Base-by-base conservation (phyloP, 1,139 yeast species). In the Candida sp. region DNA sequence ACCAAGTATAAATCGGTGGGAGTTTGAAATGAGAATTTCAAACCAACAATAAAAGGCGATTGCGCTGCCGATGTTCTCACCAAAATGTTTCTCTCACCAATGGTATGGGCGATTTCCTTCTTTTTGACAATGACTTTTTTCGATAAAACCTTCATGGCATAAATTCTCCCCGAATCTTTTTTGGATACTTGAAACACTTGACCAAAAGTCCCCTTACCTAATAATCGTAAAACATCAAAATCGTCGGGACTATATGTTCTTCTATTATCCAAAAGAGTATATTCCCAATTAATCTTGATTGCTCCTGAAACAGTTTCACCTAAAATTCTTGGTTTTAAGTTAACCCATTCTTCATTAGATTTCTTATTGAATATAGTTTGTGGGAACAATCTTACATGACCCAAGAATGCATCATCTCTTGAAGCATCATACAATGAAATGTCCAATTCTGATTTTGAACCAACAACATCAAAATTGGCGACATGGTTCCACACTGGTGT, bases 141-240 rank as follows among this genome's bases (percentile, higher is more conserved):
- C 32, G 95, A 86, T 44, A 93, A 77, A 23, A 93, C 95, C 66
- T 93, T 93, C 99, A 93, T 93, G 39, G 99, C 99, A 62, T 93
- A 93, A 47, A 93, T 84, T 55, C 97, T 79, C 45, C 82, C 81
- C 4, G 95, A 89, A 59, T 91, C 98, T 56, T 77, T 77, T 75
- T 91, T 93, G 53, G 87, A 83, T 39, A 93, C 99, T 67, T 91
- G 98, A 65, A 85, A 93, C 35, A 93, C 99, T 66, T 88, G 96
- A 29, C 99, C 99, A 73, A 93, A 93, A 0, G 98, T 93, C 42
- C 99, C 99, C 61, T 89, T 90, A 48, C 99, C 99, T 49, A 93
- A 75, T 43, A 93, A 73, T 57, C 96, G 77, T 55, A 93, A 78
- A 19, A 91, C 87, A 60, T 91, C 97, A 64, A 93, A 93, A 67